phyloP scores from a whole-genome alignment of 225 moss, liverwort and hornwort species.

The Physcomitrellopsis africana region DNA sequence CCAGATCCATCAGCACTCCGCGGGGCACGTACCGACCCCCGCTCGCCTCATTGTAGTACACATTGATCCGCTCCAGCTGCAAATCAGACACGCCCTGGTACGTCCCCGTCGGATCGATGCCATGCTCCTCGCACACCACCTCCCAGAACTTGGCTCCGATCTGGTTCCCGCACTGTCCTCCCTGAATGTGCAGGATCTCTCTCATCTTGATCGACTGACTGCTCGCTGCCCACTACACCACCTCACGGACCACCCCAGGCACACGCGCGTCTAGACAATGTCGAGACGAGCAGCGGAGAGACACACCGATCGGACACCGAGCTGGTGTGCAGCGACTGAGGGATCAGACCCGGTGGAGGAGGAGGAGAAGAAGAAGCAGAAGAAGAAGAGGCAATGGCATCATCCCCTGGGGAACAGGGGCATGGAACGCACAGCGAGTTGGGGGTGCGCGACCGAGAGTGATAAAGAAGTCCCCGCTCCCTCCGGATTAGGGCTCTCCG shows the following conservation, averaged over 20 bases:
- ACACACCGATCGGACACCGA: too few species aligned
- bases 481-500: conserved; percentile 31
- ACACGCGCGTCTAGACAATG: not conserved
- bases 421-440: conserved; percentile 8
- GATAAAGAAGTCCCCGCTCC: conserved; percentile 37
- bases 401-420: not conserved
- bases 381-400: conserved; percentile 2
- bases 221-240: fast-evolving
- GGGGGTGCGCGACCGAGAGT: not conserved
- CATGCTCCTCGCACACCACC: too few species aligned
- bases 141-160: too few species aligned
- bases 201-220: conserved; percentile 12
- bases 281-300: not conserved
- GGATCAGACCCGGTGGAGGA: not conserved
- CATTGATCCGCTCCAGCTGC: conserved; percentile 3
- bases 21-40: conserved; percentile 27
- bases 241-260: not conserved
- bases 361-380: not conserved
- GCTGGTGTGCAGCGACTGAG: not conserved
- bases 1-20: conserved; percentile 29
- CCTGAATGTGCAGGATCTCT: conserved; percentile 30
- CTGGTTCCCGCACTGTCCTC: conserved; percentile 28
- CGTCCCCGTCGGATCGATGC: too few species aligned
- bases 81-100: too few species aligned
- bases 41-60: conserved; percentile 32